These are phyloP conservation scores for Xenosphaeropsis pyriputrescens DNA, from an alignment of 2,329 filamentous ascomycete genomes.

Conservation along the genomic window DNA sequence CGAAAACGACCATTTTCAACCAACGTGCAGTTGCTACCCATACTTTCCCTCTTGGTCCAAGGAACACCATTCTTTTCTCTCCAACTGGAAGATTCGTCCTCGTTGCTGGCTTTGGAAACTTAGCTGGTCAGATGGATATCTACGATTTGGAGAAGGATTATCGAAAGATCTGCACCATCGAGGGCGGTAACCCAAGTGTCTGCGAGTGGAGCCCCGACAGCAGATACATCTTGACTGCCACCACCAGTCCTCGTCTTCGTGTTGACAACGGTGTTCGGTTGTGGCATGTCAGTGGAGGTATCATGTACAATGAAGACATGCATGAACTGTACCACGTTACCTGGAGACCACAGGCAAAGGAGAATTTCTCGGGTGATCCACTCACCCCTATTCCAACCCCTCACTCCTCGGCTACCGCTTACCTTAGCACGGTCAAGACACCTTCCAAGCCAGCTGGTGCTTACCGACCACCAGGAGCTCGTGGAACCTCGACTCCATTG, in stretches of 20 bases:
- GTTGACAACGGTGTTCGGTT: constrained; percentile 95
- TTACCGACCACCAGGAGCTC: constrained; percentile 86
- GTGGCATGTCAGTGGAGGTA: constrained; percentile 76
- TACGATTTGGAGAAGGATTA: constrained; percentile 95
- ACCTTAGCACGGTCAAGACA: constrained; percentile 77
- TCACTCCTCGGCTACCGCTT: constrained; percentile 70
- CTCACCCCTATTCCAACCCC: constrained; percentile 60
- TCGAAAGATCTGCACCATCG: constrained; percentile 81
- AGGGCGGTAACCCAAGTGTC: constrained; percentile 88
- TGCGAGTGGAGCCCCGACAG: constrained; percentile 97
- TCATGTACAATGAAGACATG: constrained; percentile 96
- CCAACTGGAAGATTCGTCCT: constrained; percentile 86
- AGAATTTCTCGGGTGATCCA: constrained; percentile 52
- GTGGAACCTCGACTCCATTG: constrained; percentile 75
- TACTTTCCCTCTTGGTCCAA: constrained; percentile 72
- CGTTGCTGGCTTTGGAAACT: constrained; percentile 91
- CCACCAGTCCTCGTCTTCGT: constrained; percentile 83
- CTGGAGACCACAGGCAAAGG: constrained; percentile 66
- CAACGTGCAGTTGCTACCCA: constrained; percentile 69
- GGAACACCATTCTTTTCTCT: constrained; percentile 92
- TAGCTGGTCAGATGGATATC: constrained; percentile 94
- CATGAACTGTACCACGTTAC: constrained; percentile 80
- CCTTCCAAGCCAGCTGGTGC: constrained; percentile 95
- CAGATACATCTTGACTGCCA: constrained; percentile 92
- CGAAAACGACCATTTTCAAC: constrained; percentile 97